These are phyloP conservation scores for Coriolopsis trogii DNA, from an alignment of 1,284 basidiomycete genomes.

Conservation along the genomic window DNA sequence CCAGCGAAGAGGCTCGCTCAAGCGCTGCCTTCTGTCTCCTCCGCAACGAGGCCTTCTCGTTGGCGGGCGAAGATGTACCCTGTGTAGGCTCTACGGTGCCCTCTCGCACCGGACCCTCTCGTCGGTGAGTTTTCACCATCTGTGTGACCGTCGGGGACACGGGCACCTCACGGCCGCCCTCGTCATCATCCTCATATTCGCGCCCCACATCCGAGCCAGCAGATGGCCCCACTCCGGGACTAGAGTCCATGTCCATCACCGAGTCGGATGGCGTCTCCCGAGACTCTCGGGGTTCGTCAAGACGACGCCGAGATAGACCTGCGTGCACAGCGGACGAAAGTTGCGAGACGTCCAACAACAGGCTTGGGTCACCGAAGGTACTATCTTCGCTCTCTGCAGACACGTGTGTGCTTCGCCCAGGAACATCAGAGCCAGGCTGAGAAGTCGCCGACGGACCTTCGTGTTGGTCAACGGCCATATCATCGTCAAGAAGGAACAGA, in stretches of 20 bases:
- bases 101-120: background rate
- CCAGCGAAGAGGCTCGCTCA: background rate
- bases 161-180: background rate
- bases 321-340: too few species aligned
- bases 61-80: too few species aligned
- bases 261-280: too few species aligned
- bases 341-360: constrained; percentile 5
- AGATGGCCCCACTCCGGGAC: too few species aligned
- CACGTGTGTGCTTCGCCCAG: too few species aligned
- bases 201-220: too few species aligned
- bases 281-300: too few species aligned
- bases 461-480: background rate
- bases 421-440: background rate
- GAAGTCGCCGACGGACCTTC: background rate
- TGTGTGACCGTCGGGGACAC: constrained; percentile 6
- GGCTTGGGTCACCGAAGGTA: constrained; percentile 10
- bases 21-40: background rate
- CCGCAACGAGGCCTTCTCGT: background rate
- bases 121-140: background rate
- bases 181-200: background rate
- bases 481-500: constrained; percentile 15
- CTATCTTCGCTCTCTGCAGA: background rate
- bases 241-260: too few species aligned
- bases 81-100: background rate
- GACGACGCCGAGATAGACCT: too few species aligned